A percentile compares a stretch with the other conserved stretches of the same genome.
phyloP scores from a whole-genome alignment of 768 basidiomycete genomes.

The Zangia roseola region DNA sequence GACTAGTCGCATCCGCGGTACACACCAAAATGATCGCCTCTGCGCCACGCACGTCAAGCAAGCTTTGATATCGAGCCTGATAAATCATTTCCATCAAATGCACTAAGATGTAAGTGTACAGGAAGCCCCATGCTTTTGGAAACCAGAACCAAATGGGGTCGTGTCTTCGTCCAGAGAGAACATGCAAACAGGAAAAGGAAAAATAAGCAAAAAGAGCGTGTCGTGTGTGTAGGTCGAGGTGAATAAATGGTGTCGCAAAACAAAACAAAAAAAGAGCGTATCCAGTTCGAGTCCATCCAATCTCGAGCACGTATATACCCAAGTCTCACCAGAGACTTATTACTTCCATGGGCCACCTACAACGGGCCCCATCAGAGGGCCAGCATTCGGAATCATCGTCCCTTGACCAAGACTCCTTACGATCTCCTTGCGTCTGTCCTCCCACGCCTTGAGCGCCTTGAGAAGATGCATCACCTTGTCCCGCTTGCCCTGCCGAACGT shows the following conservation, averaged over 20 bases:
- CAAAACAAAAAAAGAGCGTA: conserved; percentile 20
- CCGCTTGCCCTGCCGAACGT: conserved; percentile 78
- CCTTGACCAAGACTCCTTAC: conserved; percentile 50
- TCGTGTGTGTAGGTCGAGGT: not conserved
- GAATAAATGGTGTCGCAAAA: conserved; percentile 9
- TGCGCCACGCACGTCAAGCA: conserved; percentile 6
- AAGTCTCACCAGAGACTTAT: not conserved
- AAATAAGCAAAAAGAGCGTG: conserved; percentile 1
- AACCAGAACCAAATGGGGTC: conserved; percentile 3
- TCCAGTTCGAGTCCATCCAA: conserved; percentile 13
- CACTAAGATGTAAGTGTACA: conserved; percentile 12
- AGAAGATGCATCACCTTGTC: conserved; percentile 82
- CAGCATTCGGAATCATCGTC: conserved; percentile 14
- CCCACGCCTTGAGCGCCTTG: conserved; percentile 74
- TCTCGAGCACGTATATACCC: not conserved
- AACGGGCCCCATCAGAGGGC: conserved; percentile 12
- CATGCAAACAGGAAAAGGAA: not conserved
- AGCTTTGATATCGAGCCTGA: conserved; percentile 12
- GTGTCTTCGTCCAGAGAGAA: conserved; percentile 6
- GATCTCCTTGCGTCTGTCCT: conserved; percentile 66
- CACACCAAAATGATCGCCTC: conserved; percentile 58
- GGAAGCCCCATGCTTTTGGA: not conserved
- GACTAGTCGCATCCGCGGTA: conserved; percentile 52
- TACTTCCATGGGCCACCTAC: conserved; percentile 4
- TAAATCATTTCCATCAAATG: conserved; percentile 13